phyloP scores from a whole-genome alignment of 129 eudicot genomes.

The Saposhnikovia divaricata region DNA sequence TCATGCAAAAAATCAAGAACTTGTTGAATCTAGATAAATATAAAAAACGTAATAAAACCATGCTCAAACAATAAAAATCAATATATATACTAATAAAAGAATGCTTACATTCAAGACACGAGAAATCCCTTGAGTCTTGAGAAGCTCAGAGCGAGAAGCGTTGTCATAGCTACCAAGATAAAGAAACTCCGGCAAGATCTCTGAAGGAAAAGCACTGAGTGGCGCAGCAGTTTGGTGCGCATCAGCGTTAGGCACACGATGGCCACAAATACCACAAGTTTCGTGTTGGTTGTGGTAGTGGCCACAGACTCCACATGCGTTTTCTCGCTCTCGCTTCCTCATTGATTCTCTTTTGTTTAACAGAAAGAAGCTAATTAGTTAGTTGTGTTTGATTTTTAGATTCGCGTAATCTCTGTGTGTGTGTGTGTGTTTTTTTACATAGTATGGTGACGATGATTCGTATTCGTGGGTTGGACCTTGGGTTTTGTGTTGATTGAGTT shows the following conservation, averaged over 20 bases:
- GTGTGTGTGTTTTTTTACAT: neutral
- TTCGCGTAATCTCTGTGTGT: neutral
- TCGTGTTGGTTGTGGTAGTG: constrained; percentile 95
- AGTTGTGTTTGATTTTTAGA: neutral
- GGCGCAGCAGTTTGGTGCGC: constrained; percentile 35
- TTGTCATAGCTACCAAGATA: constrained; percentile 89
- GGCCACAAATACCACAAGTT: constrained; percentile 83
- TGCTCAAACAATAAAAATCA: neutral
- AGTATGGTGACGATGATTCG: neutral
- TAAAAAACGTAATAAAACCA: too few species aligned
- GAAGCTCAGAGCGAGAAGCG: constrained; percentile 90
- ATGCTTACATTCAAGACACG: constrained; percentile 66
- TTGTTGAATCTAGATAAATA: neutral
- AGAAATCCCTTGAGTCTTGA: constrained; percentile 84
- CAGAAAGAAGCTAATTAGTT: too few species aligned
- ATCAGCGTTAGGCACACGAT: constrained; percentile 57
- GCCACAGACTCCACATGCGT: constrained; percentile 91
- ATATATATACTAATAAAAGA: neutral
- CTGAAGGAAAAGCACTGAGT: constrained; percentile 80
- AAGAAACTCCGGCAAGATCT: constrained; percentile 72
- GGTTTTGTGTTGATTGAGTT: neutral
- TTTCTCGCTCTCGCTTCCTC: constrained; percentile 96
- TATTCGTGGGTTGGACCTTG: too few species aligned
- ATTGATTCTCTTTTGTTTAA: constrained; percentile 9
- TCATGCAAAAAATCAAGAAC: neutral